Evolutionary conservation across 768 basidiomycete species (phyloP).

Genomic region (Auricularia cornea): DNA sequence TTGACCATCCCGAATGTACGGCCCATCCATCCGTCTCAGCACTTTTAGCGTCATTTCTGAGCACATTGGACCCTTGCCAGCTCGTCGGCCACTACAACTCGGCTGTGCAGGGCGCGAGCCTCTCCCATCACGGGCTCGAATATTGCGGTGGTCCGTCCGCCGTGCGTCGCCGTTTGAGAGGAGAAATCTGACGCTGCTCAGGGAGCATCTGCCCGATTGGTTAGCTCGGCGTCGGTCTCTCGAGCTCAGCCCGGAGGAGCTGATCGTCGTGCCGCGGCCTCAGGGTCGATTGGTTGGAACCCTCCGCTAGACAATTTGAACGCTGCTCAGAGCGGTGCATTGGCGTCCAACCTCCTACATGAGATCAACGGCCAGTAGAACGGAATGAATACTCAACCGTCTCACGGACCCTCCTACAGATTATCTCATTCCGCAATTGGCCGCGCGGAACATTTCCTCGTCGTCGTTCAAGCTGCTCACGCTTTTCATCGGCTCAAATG

Average conservation of each 20-base stretch:
- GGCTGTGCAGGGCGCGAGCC: neutral
- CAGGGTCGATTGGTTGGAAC: conserved; percentile 3
- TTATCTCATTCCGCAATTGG: too few species aligned
- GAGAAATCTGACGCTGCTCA: neutral
- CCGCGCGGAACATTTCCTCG: too few species aligned
- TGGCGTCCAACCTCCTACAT: conserved; percentile 5
- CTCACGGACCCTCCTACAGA: neutral
- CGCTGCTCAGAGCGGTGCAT: conserved; percentile 5
- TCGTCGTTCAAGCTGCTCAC: neutral
- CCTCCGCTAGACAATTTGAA: conserved; percentile 3
- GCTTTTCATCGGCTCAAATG: too few species aligned
- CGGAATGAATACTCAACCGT: too few species aligned
- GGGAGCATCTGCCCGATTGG: neutral
- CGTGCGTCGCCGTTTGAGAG: neutral
- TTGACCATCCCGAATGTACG: conserved; percentile 6
- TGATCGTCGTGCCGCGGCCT: too few species aligned
- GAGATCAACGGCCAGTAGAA: neutral
- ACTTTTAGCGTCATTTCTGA: neutral
- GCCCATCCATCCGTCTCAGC: neutral
- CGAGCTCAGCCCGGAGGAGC: too few species aligned
- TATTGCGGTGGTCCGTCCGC: conserved; percentile 2
- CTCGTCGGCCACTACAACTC: conserved; percentile 2
- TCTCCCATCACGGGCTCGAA: neutral
- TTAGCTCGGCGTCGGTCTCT: too few species aligned
- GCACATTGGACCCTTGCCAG: neutral